A percentile compares a stretch with the other conserved stretches of the same genome.
Evolutionary conservation across 2,329 filamentous ascomycete species (phyloP).

Genomic region (Rhinocladiella mackenziei): DNA sequence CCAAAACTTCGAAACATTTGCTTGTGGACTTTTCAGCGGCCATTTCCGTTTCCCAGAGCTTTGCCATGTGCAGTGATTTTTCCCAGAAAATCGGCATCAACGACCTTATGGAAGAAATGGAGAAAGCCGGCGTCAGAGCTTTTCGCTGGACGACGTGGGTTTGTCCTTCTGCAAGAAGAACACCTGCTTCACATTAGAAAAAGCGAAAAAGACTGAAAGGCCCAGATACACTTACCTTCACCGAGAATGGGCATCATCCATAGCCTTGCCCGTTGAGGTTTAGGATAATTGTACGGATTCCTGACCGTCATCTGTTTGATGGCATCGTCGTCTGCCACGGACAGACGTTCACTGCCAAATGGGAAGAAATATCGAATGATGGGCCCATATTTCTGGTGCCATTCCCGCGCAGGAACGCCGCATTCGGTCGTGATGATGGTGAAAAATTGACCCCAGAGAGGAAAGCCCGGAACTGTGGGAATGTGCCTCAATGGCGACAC

Average conservation of each 20-base stretch:
- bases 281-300: constrained; percentile 43
- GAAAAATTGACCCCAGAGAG: constrained; percentile 45
- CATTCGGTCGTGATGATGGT: constrained; percentile 42
- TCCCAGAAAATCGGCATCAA: constrained; percentile 42
- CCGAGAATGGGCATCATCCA: constrained; percentile 47
- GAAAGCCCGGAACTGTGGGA: constrained; percentile 44
- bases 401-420: constrained; percentile 39
- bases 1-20: constrained; percentile 38
- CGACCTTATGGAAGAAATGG: constrained; percentile 38
- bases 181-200: constrained; percentile 29
- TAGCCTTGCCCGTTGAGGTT: constrained; percentile 37
- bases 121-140: constrained; percentile 39
- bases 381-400: constrained; percentile 37
- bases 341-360: constrained; percentile 44
- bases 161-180: constrained; percentile 43
- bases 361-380: constrained; percentile 48
- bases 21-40: constrained; percentile 29
- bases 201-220: not conserved
- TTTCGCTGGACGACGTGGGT: constrained; percentile 44
- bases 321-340: constrained; percentile 44
- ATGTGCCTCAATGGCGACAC: constrained; percentile 57
- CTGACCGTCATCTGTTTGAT: constrained; percentile 45
- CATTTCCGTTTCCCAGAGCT: constrained; percentile 40
- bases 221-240: constrained; percentile 22
- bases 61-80: constrained; percentile 43